These are phyloP conservation scores for Quambalaria eucalypti DNA, from an alignment of 1,284 basidiomycete genomes.

Conservation along the genomic window DNA sequence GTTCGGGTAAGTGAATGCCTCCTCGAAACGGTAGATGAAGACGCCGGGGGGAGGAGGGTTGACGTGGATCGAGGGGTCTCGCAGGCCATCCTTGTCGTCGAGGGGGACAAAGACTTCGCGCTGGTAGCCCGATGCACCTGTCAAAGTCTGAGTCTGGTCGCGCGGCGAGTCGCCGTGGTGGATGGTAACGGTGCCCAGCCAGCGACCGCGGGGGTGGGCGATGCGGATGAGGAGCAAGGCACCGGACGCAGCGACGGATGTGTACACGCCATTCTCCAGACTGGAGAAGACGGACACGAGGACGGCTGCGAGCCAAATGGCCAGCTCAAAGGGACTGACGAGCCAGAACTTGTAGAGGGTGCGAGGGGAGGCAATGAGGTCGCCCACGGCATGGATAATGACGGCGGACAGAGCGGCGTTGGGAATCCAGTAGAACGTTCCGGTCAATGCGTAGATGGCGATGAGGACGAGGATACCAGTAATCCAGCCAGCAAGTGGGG, in stretches of 20 bases:
- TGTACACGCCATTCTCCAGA: constrained; percentile 91
- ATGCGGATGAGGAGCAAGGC: constrained; percentile 79
- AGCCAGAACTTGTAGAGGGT: constrained; percentile 90
- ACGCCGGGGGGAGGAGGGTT: constrained; percentile 74
- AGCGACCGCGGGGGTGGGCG: constrained; percentile 80
- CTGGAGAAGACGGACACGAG: constrained; percentile 58
- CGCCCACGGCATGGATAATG: constrained; percentile 83
- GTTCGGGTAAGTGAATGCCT: constrained; percentile 90
- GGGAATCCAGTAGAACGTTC: constrained; percentile 50
- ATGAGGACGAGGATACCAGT: constrained; percentile 83
- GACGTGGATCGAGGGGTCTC: constrained; percentile 65
- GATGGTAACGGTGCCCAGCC: constrained; percentile 67
- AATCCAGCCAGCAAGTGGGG: constrained; percentile 78
- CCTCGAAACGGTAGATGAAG: constrained; percentile 85
- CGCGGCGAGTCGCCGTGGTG: constrained; percentile 42
- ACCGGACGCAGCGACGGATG: constrained; percentile 69
- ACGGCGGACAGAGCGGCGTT: constrained; percentile 68
- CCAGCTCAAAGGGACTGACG: constrained; percentile 80
- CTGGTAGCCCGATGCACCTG: constrained; percentile 5
- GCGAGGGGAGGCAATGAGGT: constrained; percentile 76
- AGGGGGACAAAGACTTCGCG: constrained; percentile 75
- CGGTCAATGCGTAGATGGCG: constrained; percentile 74
- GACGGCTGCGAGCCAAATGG: constrained; percentile 83
- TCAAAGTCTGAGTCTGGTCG: no score
- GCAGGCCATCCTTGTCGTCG: constrained; percentile 53